Percentiles rank a stretch among this genome's conserved stretches.
These are phyloP conservation scores for Capsicum chinense DNA, from an alignment of 257 asterid genomes.

Conservation along the genomic window DNA sequence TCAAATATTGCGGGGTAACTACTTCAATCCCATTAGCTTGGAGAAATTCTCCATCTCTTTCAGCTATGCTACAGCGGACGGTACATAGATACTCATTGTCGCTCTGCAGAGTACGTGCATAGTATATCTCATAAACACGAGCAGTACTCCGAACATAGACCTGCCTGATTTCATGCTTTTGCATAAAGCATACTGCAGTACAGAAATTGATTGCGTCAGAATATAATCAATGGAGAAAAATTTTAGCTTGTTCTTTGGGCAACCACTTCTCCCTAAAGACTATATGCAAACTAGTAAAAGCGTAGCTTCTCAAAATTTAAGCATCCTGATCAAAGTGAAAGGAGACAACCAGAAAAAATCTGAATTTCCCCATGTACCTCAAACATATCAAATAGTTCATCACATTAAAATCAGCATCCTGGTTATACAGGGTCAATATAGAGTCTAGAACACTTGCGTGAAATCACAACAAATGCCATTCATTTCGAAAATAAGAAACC, in stretches of 20 bases:
- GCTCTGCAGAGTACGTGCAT: slow-evolving; percentile 49
- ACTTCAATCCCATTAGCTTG: slow-evolving; percentile 48
- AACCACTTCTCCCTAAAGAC: not conserved
- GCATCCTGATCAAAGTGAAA: not conserved
- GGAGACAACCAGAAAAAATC: not conserved
- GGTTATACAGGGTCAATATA: not conserved
- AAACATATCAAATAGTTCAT: slow-evolving; percentile 10
- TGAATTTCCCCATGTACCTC: not conserved
- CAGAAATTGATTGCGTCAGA: slow-evolving; percentile 17
- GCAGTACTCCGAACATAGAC: slow-evolving; percentile 93
- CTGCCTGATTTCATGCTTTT: slow-evolving; percentile 64
- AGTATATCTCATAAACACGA: slow-evolving; percentile 83
- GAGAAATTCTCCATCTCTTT: slow-evolving; percentile 63
- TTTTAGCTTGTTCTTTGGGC: slow-evolving; percentile 3
- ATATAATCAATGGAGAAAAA: not conserved
- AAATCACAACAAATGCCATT: not conserved
- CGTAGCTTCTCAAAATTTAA: not conserved
- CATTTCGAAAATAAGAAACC: too few relatives aligned
- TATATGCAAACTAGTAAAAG: slow-evolving; percentile 1
- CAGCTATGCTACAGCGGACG: slow-evolving; percentile 79
- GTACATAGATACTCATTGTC: slow-evolving; percentile 79
- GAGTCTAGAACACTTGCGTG: not conserved
- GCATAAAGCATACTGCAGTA: slow-evolving; percentile 67
- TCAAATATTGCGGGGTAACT: slow-evolving; percentile 42
- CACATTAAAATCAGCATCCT: slow-evolving; percentile 21